Evolutionary conservation across 805 yeast genomes (phyloP).

Genomic region (Candida gorgasii): DNA sequence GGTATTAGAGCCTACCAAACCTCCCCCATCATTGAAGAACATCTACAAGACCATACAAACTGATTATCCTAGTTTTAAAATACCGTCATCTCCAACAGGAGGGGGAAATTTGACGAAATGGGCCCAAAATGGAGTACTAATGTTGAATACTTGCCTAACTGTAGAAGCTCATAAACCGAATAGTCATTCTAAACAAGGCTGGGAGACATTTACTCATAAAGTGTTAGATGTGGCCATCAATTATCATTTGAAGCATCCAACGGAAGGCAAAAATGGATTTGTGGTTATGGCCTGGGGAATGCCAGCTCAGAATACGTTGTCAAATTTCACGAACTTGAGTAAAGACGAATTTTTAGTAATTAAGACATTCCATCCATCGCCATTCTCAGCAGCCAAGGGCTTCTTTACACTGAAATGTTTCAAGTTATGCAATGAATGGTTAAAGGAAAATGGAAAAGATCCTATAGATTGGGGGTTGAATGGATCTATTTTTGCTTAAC

Average conservation of each 20-base stretch:
- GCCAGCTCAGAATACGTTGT: constrained; percentile 67
- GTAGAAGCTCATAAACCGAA: constrained; percentile 93
- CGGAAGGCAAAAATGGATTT: constrained; percentile 43
- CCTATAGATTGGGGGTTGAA: constrained; percentile 62
- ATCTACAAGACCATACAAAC: constrained; percentile 75
- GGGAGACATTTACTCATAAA: constrained; percentile 86
- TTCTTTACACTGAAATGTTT: constrained; percentile 81
- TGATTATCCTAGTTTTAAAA: constrained; percentile 65
- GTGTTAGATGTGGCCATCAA: constrained; percentile 57
- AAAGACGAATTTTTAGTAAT: constrained; percentile 50
- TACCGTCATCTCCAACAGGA: constrained; percentile 47
- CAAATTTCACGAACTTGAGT: constrained; percentile 27
- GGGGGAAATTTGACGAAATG: constrained; percentile 75
- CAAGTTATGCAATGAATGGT: constrained; percentile 75
- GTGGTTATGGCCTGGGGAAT: constrained; percentile 82
- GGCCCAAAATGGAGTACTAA: constrained; percentile 84
- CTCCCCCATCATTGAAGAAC: constrained; percentile 83
- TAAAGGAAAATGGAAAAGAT: constrained; percentile 41
- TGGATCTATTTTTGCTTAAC: neutral
- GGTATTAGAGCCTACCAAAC: constrained; percentile 75
- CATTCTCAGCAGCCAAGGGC: constrained; percentile 83
- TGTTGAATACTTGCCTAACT: constrained; percentile 85
- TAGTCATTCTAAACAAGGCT: constrained; percentile 86
- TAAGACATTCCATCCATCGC: constrained; percentile 90
- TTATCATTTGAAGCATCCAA: constrained; percentile 36